Conservation (phyloP, 1,139 yeast species). For the Taphrina flavorubra region DNA sequence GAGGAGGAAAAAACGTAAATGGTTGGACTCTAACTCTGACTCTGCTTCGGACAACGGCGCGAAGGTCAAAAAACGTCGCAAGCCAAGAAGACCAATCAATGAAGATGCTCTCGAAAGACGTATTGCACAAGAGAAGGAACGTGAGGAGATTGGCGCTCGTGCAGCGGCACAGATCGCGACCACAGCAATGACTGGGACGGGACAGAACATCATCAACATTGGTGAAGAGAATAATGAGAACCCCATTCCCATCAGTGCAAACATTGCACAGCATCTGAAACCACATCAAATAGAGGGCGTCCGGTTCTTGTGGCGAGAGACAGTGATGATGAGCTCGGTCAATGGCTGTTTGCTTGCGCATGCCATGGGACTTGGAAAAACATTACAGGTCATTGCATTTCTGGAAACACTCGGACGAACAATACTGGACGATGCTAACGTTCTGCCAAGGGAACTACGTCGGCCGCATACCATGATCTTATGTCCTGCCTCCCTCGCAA, state of each 20-base stretch:
- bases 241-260: constrained; percentile 73
- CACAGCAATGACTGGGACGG: background rate
- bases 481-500: constrained; percentile 95
- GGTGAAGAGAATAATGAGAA: background rate
- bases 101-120: constrained; percentile 9
- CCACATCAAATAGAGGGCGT: constrained; percentile 90
- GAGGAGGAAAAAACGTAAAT: background rate
- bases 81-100: constrained; percentile 7
- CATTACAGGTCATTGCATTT: constrained; percentile 88
- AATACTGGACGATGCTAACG: constrained; percentile 74
- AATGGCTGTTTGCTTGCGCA: constrained; percentile 87
- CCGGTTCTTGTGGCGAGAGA: constrained; percentile 75
- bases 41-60: background rate
- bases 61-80: background rate
- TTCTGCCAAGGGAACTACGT: constrained; percentile 77
- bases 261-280: constrained; percentile 62
- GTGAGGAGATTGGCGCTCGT: constrained; percentile 2
- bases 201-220: background rate
- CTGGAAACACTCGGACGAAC: constrained; percentile 81
- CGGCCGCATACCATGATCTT: constrained; percentile 90
- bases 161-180: constrained; percentile 1
- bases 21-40: background rate
- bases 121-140: constrained; percentile 6
- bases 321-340: constrained; percentile 59
- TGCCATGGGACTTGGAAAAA: constrained; percentile 97